phyloP scores from a whole-genome alignment of 1,139 yeast species.

The Saccharomyces pastorianus region DNA sequence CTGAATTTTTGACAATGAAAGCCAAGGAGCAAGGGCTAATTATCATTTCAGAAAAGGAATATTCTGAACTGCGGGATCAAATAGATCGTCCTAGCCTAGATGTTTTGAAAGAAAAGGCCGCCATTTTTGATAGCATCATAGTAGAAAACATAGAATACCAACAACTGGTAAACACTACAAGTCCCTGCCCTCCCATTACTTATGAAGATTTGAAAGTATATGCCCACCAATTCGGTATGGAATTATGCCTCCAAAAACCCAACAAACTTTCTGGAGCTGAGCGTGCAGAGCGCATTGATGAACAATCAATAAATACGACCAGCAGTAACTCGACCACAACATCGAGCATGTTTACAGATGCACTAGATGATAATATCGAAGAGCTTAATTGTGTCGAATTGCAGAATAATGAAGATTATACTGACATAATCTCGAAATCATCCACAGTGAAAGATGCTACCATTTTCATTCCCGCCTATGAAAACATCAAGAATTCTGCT shows the following conservation, averaged over 20 bases:
- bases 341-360: constrained; percentile 22
- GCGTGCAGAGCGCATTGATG: not conserved
- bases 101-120: constrained; percentile 29
- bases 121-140: constrained; percentile 20
- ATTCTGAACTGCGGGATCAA: constrained; percentile 2
- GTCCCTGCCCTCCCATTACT: not conserved
- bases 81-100: constrained; percentile 3
- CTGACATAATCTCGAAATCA: constrained; percentile 6
- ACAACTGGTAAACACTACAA: not conserved
- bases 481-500: constrained; percentile 22
- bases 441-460: constrained; percentile 20
- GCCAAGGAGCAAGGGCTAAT: not conserved
- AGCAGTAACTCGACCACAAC: constrained; percentile 2
- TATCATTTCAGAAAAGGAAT: not conserved
- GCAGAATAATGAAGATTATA: not conserved
- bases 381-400: not conserved
- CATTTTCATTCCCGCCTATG: constrained; percentile 9
- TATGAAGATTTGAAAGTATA: not conserved
- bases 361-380: constrained; percentile 13
- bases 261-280: not conserved
- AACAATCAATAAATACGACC: not conserved
- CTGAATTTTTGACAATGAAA: not conserved
- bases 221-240: not conserved
- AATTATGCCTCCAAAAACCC: not conserved
- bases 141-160: constrained; percentile 14